A percentile compares a stretch with the other conserved stretches of the same genome.
Evolutionary conservation across 768 basidiomycete species (phyloP).

Genomic region (Mycena belliarum): DNA sequence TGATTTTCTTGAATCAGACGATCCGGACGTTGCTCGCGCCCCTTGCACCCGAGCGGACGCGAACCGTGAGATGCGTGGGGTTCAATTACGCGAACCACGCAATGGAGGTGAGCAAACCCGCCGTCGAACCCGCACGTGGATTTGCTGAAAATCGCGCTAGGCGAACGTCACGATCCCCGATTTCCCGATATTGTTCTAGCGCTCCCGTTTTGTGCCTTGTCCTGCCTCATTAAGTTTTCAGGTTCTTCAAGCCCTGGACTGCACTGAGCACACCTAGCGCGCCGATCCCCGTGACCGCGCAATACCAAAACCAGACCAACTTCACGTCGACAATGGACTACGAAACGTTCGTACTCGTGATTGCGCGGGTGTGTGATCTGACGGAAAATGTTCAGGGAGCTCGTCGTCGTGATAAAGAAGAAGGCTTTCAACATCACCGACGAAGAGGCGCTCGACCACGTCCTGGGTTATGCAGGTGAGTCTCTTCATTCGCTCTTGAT

Average conservation of each 20-base stretch:
- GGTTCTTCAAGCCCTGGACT: conserved; percentile 29
- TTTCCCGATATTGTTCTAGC: conserved; percentile 11
- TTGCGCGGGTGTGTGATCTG: too few relatives aligned
- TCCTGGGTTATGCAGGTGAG: conserved; percentile 35
- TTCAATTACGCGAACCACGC: conserved; percentile 33
- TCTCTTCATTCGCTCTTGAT: background rate
- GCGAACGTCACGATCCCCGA: conserved; percentile 24
- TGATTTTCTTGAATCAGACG: conserved; percentile 19
- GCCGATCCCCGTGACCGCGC: conserved; percentile 28
- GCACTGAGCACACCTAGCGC: conserved; percentile 30
- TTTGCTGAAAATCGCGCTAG: background rate
- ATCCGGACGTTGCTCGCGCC: conserved; percentile 37
- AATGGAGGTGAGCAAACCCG: conserved; percentile 21
- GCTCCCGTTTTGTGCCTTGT: background rate
- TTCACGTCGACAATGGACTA: conserved; percentile 42
- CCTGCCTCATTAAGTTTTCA: background rate
- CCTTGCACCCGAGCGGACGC: conserved; percentile 32
- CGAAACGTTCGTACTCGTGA: background rate
- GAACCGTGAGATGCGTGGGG: conserved; percentile 36
- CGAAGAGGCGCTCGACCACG: conserved; percentile 42
- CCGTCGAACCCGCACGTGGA: too few relatives aligned
- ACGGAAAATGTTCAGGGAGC: conserved; percentile 25
- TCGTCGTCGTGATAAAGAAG: conserved; percentile 44
- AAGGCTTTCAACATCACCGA: conserved; percentile 44
- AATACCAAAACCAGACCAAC: conserved; percentile 26